Conservation (phyloP, 2,329 filamentous ascomycete genomes). For the Penicillium olsonii region DNA sequence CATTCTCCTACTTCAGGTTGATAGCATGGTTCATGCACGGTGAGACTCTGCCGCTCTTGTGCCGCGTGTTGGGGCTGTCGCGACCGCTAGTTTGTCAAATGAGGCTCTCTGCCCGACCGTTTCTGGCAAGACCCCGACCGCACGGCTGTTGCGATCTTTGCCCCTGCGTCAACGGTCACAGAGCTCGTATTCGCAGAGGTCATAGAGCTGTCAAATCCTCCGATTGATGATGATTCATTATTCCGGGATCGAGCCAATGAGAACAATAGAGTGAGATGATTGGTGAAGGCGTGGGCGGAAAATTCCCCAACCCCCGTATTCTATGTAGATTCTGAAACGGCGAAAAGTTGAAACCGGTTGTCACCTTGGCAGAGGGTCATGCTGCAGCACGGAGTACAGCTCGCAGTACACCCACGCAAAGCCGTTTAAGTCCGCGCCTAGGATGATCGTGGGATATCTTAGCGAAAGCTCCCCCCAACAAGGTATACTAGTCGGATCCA, state of each 20-base stretch:
- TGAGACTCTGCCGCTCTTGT: background rate
- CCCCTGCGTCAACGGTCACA: background rate
- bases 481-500: background rate
- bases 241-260: background rate
- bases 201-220: background rate
- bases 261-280: background rate
- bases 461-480: background rate
- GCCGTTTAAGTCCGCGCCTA: background rate
- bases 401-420: too few species aligned
- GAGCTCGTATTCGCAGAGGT: conserved; percentile 1
- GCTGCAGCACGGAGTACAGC: too few species aligned
- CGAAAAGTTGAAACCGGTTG: background rate
- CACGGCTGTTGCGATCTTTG: background rate
- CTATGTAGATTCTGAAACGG: background rate
- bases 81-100: background rate
- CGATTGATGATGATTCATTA: background rate
- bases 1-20: background rate
- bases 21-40: conserved; percentile 4
- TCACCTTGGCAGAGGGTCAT: background rate
- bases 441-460: conserved; percentile 1
- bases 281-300: background rate
- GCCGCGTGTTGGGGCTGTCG: background rate
- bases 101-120: conserved; percentile 5
- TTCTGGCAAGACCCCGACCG: background rate
- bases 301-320: background rate